Base-by-base conservation (phyloP, 2,329 filamentous ascomycete genomes). In the Beauveria australis region DNA sequence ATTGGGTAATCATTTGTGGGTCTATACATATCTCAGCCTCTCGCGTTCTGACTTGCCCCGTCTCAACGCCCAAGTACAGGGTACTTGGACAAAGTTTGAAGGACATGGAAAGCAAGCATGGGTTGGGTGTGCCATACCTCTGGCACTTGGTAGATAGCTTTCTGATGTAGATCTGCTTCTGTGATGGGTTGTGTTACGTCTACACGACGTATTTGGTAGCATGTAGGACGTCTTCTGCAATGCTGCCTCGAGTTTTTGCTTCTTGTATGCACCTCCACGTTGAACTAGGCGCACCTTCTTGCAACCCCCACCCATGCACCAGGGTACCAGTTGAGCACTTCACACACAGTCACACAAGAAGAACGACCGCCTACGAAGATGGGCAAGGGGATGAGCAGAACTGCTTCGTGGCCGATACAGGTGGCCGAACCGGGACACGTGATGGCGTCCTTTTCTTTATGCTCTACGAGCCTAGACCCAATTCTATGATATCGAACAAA, bases 401-500 rank as follows among this genome's bases (percentile, higher is more conserved):
- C 52, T 53, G 51, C 43, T 61, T 48, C 24, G 53, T 40, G 61
- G 49, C 61, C 55, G 48, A 61, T 57, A 56, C 54, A 53, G 55
- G 47, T 59, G 56, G 47, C 56, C 47, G 44, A 33, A 47, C 47
- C 18, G 46, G 53, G 40, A 52, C 56, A 40, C 56, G 37, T 44
- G 47, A 19, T 12, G 12, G 26, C 56, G 47, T 19, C 59, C 41
- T 33, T 63, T 59, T 61, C 46, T 63, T 63, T 28, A 56, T 55
- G 46, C 59, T 41, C 22, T 24, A 19, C 60, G 49, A 63, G 60
- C 54, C 30, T 61, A 54, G 60, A 59, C 62, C 40, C 49, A 47
- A 54, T 52, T 60, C 62, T 63, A 54, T 60, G 37, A 43, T 57
- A 52, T 41, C 44, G 30, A 62, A 60, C 56, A 62, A 62, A 62